Evolutionary conservation across 129 eudicot genomes (phyloP).

Genomic region (Flaveria robusta): DNA sequence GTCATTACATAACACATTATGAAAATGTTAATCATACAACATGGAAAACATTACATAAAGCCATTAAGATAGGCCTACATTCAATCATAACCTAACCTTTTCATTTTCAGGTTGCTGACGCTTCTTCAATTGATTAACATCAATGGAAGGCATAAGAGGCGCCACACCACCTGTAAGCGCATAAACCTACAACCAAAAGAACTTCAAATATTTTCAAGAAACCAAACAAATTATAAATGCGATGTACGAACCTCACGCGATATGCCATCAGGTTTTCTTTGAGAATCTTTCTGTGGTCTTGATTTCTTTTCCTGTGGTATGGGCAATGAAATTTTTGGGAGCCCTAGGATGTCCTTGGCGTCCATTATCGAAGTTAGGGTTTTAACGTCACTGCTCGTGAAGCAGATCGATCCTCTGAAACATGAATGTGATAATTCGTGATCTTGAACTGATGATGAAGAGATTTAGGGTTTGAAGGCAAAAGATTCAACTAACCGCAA

Average conservation of each 20-base stretch:
- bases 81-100: slow-evolving; percentile 58
- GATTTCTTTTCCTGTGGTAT: slow-evolving; percentile 72
- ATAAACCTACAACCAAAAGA: slow-evolving; percentile 59
- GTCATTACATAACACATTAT: neutral
- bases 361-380: slow-evolving; percentile 71
- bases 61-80: too few relatives aligned
- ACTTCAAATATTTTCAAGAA: neutral
- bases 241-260: slow-evolving; percentile 72
- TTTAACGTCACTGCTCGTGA: slow-evolving; percentile 17
- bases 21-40: neutral
- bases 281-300: slow-evolving; percentile 84
- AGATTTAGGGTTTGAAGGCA: slow-evolving; percentile 21
- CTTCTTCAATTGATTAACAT: slow-evolving; percentile 66
- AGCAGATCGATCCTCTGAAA: neutral
- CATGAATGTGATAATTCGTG: slow-evolving; percentile 8
- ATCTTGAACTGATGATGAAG: neutral
- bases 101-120: slow-evolving; percentile 63
- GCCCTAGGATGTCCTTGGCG: slow-evolving; percentile 89
- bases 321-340: slow-evolving; percentile 63
- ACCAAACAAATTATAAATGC: neutral
- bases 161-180: slow-evolving; percentile 96
- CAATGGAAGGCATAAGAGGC: slow-evolving; percentile 86
- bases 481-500: neutral
- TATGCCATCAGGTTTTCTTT: slow-evolving; percentile 95
- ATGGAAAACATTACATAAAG: neutral